phyloP scores from a whole-genome alignment of 2,329 filamentous ascomycete species.

The Didymella sp. region DNA sequence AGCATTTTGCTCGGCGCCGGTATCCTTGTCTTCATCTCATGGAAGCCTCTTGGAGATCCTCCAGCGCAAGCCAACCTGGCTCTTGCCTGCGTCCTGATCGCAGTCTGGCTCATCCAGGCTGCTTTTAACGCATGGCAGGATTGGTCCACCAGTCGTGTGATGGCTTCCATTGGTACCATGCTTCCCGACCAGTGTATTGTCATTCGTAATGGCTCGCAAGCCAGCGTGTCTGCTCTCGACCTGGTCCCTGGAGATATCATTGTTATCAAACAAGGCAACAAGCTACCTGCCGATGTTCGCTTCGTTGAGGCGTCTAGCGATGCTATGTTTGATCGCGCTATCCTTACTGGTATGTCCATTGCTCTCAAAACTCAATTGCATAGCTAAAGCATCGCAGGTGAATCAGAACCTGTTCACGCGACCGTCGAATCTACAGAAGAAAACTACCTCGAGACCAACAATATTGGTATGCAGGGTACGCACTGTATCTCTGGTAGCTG shows the following conservation, averaged over 20 bases:
- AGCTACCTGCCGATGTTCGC: conserved; percentile 75
- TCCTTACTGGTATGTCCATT: conserved; percentile 65
- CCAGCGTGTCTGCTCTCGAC: conserved; percentile 61
- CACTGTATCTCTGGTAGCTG: conserved; percentile 75
- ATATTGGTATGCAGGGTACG: conserved; percentile 80
- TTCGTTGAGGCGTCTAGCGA: conserved; percentile 73
- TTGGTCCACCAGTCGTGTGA: conserved; percentile 77
- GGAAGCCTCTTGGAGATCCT: conserved; percentile 77
- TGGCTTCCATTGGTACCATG: conserved; percentile 82
- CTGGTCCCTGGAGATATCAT: conserved; percentile 77
- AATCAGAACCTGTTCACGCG: conserved; percentile 69
- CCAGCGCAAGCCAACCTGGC: conserved; percentile 74
- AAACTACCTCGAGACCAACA: conserved; percentile 79
- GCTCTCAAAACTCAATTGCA: not conserved
- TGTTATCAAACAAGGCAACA: conserved; percentile 73
- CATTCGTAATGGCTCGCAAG: conserved; percentile 64
- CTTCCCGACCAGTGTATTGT: conserved; percentile 75
- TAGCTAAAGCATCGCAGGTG: conserved; percentile 54
- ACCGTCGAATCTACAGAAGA: conserved; percentile 68
- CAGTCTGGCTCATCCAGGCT: conserved; percentile 69
- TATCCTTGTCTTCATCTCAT: conserved; percentile 77
- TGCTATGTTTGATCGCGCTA: conserved; percentile 74
- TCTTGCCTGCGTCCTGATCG: conserved; percentile 73
- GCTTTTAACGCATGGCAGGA: conserved; percentile 68
- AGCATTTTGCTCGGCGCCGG: conserved; percentile 71